Evolutionary conservation across 495 filamentous ascomycete genomes (phyloP), one percentile per base, ranked within the genome.

Genomic region (Trichoderma virens): DNA sequence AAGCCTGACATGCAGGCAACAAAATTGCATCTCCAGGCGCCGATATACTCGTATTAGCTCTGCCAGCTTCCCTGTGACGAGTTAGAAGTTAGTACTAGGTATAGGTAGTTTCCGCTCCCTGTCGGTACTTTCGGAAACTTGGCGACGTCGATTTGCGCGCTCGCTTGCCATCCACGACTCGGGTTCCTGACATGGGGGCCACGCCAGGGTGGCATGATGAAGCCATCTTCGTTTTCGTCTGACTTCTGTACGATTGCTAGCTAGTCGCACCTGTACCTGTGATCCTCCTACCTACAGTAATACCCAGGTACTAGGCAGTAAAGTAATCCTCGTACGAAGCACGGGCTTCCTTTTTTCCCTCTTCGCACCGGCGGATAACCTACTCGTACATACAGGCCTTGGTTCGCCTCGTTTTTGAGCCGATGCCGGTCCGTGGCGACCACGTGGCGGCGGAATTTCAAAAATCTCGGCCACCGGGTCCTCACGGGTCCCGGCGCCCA

Each of bases 61-160:
- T 3, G 38, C 38, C 11, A 18, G 38, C 13, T 41, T 18, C 38
- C 38, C 38, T 41, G 38, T 11, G 4, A 18, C 38, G n/a, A n/a
- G n/a, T n/a, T n/a, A n/a, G n/a, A n/a, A n/a, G n/a, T n/a, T 13
- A 35, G 34, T 13, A 35, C 34, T 35, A 35, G 34, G 34, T 35
- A 35, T n/a, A n/a, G n/a, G n/a, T n/a, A 25, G 20, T 51, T 51
- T 20, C 45, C 45, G 45, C n/a, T 20, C 45, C 45, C 45, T 51
- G 45, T 51, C 45, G 51, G 51, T 56, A 56, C 51, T 25, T 51
- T 56, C 51, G 51, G 23, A 56, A 28, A 56, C 51, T 30, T 51
- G 45, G 51, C 51, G 25, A 56, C 51, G 51, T 31, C 23, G 51
- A 56, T 56, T 56, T 56, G 51, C 51, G 51, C 25, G 51, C 51